Percentiles rank a stretch among this genome's conserved stretches.
Evolutionary conservation across 768 basidiomycete genomes (phyloP).

Genomic region (Trametes maxima): DNA sequence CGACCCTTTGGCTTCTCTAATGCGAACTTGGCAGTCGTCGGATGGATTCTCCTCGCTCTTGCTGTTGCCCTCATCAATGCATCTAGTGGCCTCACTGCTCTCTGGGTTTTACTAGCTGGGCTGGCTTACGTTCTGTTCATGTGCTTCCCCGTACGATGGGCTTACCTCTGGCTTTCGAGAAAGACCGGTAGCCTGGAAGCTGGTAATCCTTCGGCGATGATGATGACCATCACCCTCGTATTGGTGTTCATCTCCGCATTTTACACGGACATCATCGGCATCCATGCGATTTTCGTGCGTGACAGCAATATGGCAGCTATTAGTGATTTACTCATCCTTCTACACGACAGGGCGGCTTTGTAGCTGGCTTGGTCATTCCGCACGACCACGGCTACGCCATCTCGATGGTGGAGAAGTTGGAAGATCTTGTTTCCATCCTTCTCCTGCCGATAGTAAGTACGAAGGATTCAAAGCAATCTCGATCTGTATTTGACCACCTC

Average conservation of each 20-base stretch:
- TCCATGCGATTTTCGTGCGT: slow-evolving; percentile 65
- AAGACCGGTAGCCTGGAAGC: slow-evolving; percentile 73
- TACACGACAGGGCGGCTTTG: slow-evolving; percentile 61
- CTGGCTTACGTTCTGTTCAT: slow-evolving; percentile 69
- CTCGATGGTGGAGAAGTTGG: slow-evolving; percentile 79
- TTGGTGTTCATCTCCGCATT: slow-evolving; percentile 76
- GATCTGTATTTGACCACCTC: background rate
- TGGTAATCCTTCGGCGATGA: slow-evolving; percentile 67
- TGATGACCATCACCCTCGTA: slow-evolving; percentile 82
- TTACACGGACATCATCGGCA: slow-evolving; percentile 86
- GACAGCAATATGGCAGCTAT: slow-evolving; percentile 21
- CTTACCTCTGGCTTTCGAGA: slow-evolving; percentile 64
- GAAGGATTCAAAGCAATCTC: background rate
- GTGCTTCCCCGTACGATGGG: slow-evolving; percentile 64
- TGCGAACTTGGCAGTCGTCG: slow-evolving; percentile 40
- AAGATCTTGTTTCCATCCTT: slow-evolving; percentile 80
- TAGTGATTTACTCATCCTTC: slow-evolving; percentile 23
- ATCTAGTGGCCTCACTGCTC: slow-evolving; percentile 67
- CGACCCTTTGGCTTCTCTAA: background rate
- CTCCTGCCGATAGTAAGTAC: slow-evolving; percentile 73
- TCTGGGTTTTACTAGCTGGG: slow-evolving; percentile 76
- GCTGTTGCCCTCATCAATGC: slow-evolving; percentile 86
- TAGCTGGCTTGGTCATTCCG: slow-evolving; percentile 82
- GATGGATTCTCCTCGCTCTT: slow-evolving; percentile 84
- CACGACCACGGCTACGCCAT: slow-evolving; percentile 83